Conservation (phyloP, 202 grass and related monocot species). For the Zoysia matrella region DNA sequence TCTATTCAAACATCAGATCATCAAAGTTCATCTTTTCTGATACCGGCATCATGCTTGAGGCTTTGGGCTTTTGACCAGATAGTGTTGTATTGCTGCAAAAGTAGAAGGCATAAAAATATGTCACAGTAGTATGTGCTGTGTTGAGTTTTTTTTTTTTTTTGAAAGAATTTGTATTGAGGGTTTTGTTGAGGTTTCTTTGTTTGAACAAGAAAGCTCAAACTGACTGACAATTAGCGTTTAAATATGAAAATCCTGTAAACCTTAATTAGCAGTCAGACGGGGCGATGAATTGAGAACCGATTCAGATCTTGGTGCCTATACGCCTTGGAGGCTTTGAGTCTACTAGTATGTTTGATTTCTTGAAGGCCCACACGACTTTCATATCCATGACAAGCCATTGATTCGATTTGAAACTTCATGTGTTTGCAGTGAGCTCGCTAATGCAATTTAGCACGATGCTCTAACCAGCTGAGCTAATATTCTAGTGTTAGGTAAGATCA, state of each 20-base stretch:
- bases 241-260: neutral
- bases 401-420: too few relatives aligned
- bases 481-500: too few relatives aligned
- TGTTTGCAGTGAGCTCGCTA: too few relatives aligned
- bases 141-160: constrained; percentile 2
- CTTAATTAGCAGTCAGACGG: neutral
- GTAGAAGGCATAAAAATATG: neutral
- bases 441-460: too few relatives aligned
- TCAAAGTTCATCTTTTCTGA: neutral
- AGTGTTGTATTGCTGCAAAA: neutral
- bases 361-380: too few relatives aligned
- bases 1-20: neutral
- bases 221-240: neutral
- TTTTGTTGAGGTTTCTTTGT: neutral
- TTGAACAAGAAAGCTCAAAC: neutral
- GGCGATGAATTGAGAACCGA: neutral
- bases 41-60: neutral
- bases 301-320: too few relatives aligned
- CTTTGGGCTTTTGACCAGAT: neutral
- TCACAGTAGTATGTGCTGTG: neutral
- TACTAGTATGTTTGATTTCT: too few relatives aligned
- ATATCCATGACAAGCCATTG: too few relatives aligned
- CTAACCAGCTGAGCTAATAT: too few relatives aligned
- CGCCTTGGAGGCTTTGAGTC: too few relatives aligned
- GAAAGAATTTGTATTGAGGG: too few relatives aligned